A percentile compares a stretch with the other conserved stretches of the same genome.
Conservation (phyloP, 2,329 filamentous ascomycete genomes). For the Ophiocordyceps camponoti-leonardi region DNA sequence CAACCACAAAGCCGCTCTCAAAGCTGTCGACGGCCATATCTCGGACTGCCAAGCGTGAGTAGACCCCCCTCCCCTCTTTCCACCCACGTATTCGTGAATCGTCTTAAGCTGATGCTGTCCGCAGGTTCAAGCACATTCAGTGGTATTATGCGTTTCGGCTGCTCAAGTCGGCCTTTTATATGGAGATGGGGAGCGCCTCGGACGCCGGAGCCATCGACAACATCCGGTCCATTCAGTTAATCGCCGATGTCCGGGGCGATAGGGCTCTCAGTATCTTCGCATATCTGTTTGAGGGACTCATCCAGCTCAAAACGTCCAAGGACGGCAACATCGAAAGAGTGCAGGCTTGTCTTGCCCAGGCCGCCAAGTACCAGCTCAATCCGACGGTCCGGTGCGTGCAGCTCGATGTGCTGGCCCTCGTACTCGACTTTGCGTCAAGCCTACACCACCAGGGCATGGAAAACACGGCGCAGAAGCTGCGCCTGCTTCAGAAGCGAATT, state of each 20-base stretch:
- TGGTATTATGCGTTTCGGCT: constrained; percentile 70
- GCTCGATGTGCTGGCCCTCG: constrained; percentile 45
- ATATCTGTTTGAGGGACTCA: constrained; percentile 50
- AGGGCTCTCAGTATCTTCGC: constrained; percentile 47
- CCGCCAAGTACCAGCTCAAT: constrained; percentile 53
- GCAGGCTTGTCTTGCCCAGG: constrained; percentile 57
- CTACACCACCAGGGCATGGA: constrained; percentile 45
- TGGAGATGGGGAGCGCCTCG: constrained; percentile 40
- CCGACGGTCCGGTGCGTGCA: constrained; percentile 46
- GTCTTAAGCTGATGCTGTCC: background rate
- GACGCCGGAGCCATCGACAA: constrained; percentile 52
- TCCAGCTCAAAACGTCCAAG: constrained; percentile 46
- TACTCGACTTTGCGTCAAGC: constrained; percentile 54
- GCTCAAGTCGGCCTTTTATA: constrained; percentile 50
- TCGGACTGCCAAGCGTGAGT: constrained; percentile 47
- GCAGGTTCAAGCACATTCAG: constrained; percentile 43
- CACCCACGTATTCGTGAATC: background rate
- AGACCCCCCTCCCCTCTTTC: background rate
- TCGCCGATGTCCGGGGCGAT: constrained; percentile 45
- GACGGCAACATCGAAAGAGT: constrained; percentile 52
- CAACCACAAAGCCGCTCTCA: constrained; percentile 56
- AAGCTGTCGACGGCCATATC: constrained; percentile 52
- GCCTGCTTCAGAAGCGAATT: constrained; percentile 41
- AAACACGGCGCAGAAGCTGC: constrained; percentile 40
- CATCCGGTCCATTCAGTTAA: constrained; percentile 40